phyloP scores from a whole-genome alignment of 1,284 basidiomycete species.

The Mycena citricolor region DNA sequence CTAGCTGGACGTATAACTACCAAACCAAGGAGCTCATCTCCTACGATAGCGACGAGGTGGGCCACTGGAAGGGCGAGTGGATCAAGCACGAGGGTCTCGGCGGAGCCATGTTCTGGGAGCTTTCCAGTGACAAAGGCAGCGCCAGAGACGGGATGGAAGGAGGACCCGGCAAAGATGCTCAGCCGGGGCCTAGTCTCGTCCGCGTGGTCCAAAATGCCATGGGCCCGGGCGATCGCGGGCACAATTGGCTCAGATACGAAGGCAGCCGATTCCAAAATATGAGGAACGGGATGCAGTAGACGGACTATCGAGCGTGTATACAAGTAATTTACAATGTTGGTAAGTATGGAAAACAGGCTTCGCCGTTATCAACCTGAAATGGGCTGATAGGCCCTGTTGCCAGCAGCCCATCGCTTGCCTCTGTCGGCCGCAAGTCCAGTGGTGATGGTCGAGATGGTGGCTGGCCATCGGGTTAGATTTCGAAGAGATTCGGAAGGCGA shows the following conservation, averaged over 20 bases:
- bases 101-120: constrained; percentile 87
- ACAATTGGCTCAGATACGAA: constrained; percentile 74
- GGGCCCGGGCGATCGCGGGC: constrained; percentile 63
- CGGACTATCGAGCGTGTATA: too few relatives aligned
- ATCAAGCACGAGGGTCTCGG: constrained; percentile 69
- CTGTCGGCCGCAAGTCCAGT: constrained; percentile 68
- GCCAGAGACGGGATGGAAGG: constrained; percentile 68
- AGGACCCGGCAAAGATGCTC: constrained; percentile 61
- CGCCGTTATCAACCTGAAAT: constrained; percentile 37
- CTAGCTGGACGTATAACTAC: constrained; percentile 77
- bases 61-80: constrained; percentile 53
- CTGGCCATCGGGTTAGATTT: too few relatives aligned
- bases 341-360: not conserved
- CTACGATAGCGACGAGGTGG: constrained; percentile 74
- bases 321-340: too few relatives aligned
- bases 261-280: constrained; percentile 76
- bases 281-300: constrained; percentile 58
- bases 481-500: too few relatives aligned
- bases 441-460: constrained; percentile 52
- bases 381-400: constrained; percentile 63
- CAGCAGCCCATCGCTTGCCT: constrained; percentile 74
- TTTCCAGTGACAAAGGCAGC: constrained; percentile 69
- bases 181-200: constrained; percentile 64
- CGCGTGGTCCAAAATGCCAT: constrained; percentile 71
- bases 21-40: constrained; percentile 73